A percentile compares a stretch with the other conserved stretches of the same genome.
Conservation (phyloP, 805 yeast species). For the Grigorovia humatica region DNA sequence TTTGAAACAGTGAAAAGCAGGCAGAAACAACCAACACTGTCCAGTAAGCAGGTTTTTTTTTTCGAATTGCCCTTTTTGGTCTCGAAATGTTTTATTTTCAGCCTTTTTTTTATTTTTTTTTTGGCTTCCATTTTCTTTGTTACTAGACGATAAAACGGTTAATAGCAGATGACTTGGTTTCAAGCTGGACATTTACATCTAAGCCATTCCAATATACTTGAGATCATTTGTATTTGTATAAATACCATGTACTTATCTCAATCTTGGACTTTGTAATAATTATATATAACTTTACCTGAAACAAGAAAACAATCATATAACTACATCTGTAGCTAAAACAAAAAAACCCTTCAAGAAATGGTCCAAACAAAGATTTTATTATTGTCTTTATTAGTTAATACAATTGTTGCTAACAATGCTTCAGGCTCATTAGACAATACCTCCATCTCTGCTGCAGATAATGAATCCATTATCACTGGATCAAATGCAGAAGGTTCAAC, state of each 20-base stretch:
- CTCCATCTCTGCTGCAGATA: background rate
- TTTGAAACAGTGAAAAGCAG: background rate
- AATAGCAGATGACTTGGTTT: conserved; percentile 1
- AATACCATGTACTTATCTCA: background rate
- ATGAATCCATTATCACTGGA: background rate
- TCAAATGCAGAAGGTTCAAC: background rate
- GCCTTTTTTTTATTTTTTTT: background rate
- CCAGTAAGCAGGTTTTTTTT: background rate
- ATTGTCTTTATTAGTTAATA: background rate
- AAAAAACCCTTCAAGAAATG: background rate
- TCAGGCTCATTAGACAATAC: background rate
- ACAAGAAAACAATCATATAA: too few relatives aligned
- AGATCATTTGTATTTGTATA: background rate
- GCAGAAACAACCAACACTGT: background rate
- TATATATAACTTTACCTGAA: background rate
- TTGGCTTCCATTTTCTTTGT: too few relatives aligned
- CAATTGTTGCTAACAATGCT: background rate
- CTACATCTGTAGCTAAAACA: background rate
- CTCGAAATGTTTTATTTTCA: background rate
- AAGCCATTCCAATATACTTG: background rate
- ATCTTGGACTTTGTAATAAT: background rate
- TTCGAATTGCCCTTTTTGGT: background rate
- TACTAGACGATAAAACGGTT: too few relatives aligned
- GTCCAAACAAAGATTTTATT: background rate
- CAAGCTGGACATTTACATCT: background rate